Conservation (phyloP, 345 rosid genomes). For the Streptanthus diversifolius region DNA sequence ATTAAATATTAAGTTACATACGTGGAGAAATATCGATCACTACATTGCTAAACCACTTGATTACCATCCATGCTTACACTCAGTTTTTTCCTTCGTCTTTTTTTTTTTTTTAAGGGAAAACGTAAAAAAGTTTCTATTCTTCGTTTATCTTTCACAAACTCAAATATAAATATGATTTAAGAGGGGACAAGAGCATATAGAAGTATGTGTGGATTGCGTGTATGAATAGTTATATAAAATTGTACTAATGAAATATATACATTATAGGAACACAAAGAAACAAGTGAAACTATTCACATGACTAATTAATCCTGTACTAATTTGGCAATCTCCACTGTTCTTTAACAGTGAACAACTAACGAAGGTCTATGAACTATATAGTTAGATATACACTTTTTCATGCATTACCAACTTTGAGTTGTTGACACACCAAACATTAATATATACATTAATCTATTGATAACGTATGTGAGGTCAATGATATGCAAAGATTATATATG, state of each 20-base stretch:
- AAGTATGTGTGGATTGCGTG: slow-evolving; percentile 16
- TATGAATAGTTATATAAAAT: background rate
- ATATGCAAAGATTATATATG: background rate
- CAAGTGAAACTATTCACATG: slow-evolving; percentile 16
- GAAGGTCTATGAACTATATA: slow-evolving; percentile 27
- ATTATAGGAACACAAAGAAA: slow-evolving; percentile 6
- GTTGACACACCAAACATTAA: slow-evolving; percentile 16
- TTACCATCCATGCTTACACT: background rate
- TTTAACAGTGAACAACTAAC: slow-evolving; percentile 34
- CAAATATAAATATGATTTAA: background rate
- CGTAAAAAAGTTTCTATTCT: background rate
- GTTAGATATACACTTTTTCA: background rate
- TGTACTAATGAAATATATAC: background rate
- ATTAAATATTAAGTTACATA: slow-evolving; percentile 15
- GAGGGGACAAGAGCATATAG: background rate
- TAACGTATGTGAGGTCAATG: background rate
- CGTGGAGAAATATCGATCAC: slow-evolving; percentile 28
- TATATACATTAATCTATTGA: slow-evolving; percentile 6
- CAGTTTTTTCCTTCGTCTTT: background rate
- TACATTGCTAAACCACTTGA: slow-evolving; percentile 4
- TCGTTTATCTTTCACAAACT: background rate
- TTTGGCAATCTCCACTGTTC: slow-evolving; percentile 33
- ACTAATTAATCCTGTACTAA: slow-evolving; percentile 31
- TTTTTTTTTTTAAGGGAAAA: background rate
- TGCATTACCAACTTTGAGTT: slow-evolving; percentile 15